Conservation (phyloP, 2,329 filamentous ascomycete species). For the Shiraia bambusicola region DNA sequence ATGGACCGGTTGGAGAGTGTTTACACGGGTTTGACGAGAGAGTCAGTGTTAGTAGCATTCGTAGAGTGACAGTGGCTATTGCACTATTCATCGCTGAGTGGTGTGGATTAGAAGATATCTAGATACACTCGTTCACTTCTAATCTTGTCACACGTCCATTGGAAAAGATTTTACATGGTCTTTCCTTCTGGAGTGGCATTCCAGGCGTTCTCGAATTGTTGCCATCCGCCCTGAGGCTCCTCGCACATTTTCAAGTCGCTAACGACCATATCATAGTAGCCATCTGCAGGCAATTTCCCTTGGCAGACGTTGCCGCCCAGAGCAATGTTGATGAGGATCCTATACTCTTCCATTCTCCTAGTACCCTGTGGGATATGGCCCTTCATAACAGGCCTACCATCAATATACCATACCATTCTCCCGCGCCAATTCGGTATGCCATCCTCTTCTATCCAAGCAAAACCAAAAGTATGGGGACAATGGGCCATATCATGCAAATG, state of each 20-base stretch:
- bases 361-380: constrained; percentile 55
- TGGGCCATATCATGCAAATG: constrained; percentile 51
- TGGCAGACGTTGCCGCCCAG: constrained; percentile 63
- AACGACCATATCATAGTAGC: constrained; percentile 59
- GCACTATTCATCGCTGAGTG: constrained; percentile 23
- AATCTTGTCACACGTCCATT: too few species aligned
- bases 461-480: constrained; percentile 55
- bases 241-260: constrained; percentile 56
- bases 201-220: constrained; percentile 57
- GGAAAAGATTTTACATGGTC: constrained; percentile 32
- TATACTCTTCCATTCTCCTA: constrained; percentile 58
- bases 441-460: constrained; percentile 57
- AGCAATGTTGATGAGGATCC: constrained; percentile 61
- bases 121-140: neutral
- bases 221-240: constrained; percentile 58
- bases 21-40: constrained; percentile 22
- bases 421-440: constrained; percentile 47
- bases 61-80: constrained; percentile 18
- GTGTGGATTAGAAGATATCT: constrained; percentile 18
- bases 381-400: constrained; percentile 60
- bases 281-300: constrained; percentile 54
- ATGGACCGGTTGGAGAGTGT: constrained; percentile 18
- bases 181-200: constrained; percentile 37
- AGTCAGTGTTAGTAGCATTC: constrained; percentile 21
- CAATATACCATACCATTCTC: constrained; percentile 61